Conservation (phyloP, 2,329 filamentous ascomycete genomes). For the Purpureocillium lavendulum region DNA sequence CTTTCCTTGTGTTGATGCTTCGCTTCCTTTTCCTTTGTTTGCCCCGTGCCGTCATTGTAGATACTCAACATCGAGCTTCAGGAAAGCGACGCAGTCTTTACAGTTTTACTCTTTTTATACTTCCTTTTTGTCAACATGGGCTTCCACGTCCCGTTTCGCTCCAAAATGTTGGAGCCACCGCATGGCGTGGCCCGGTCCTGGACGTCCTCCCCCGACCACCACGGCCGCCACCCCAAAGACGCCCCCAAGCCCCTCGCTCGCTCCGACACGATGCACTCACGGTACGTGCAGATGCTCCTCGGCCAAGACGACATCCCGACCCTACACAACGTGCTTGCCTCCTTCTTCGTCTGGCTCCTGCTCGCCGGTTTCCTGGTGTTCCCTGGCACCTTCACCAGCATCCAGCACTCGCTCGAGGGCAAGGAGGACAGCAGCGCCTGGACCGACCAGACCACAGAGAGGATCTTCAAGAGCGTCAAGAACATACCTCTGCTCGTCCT, state of each 20-base stretch:
- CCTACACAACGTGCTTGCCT: conserved; percentile 36
- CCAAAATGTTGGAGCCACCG: not conserved
- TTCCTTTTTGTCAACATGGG: not conserved
- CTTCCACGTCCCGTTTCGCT: not conserved
- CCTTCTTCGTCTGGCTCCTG: conserved; percentile 33
- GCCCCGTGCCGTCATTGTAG: too few species aligned
- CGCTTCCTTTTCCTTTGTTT: too few species aligned
- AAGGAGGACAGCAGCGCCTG: conserved; percentile 8
- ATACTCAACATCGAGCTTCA: too few species aligned
- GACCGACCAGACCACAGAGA: conserved; percentile 10
- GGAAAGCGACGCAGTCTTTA: too few species aligned
- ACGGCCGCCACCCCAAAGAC: conserved; percentile 2
- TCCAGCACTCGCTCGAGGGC: conserved; percentile 17
- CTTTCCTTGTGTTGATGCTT: too few species aligned
- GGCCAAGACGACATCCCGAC: conserved; percentile 35
- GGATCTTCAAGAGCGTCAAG: conserved; percentile 15
- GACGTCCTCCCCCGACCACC: conserved; percentile 5
- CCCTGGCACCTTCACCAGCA: conserved; percentile 40
- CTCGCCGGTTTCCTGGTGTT: conserved; percentile 44
- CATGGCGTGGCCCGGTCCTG: conserved; percentile 2
- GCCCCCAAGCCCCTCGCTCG: conserved; percentile 7
- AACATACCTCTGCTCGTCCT: conserved; percentile 34
- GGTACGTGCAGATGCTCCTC: conserved; percentile 38
- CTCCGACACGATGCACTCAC: conserved; percentile 20
- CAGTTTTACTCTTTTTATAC: not conserved